Evolutionary conservation across 208 protist genomes (phyloP).

Genomic region (Wallacemonas sp.): DNA sequence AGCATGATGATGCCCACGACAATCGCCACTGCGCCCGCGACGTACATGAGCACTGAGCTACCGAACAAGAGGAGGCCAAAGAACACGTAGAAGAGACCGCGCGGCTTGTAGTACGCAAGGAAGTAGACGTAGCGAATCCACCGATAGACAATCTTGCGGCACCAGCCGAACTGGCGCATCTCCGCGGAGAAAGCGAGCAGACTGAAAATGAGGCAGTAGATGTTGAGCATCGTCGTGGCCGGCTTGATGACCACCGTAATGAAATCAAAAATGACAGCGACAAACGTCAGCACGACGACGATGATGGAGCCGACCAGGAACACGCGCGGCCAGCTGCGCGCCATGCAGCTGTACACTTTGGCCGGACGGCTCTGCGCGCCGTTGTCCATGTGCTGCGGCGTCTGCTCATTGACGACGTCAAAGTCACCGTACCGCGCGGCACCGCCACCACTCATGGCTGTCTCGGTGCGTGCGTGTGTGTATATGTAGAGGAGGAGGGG

Average conservation of each 20-base stretch:
- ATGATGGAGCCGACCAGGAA: conserved; percentile 45
- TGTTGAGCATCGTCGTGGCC: conserved; percentile 25
- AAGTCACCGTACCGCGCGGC: not conserved
- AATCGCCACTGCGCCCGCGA: conserved; percentile 40
- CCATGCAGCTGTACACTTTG: conserved; percentile 12
- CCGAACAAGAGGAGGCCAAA: conserved; percentile 66
- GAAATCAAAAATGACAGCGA: conserved; percentile 36
- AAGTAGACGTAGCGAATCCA: conserved; percentile 83
- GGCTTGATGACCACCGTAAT: conserved; percentile 24
- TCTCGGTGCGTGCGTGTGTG: not conserved
- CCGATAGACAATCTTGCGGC: conserved; percentile 42
- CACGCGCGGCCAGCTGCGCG: conserved; percentile 44
- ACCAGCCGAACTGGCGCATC: conserved; percentile 54
- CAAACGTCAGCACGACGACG: conserved; percentile 33
- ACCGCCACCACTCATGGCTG: not conserved
- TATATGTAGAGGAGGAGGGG: not conserved
- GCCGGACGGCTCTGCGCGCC: conserved; percentile 3
- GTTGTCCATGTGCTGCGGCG: not conserved
- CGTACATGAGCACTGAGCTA: conserved; percentile 22
- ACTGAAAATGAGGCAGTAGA: conserved; percentile 67
- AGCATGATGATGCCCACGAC: conserved; percentile 60
- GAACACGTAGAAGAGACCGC: conserved; percentile 75
- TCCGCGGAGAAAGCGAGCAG: conserved; percentile 70
- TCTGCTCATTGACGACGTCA: conserved; percentile 11
- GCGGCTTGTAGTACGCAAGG: conserved; percentile 56